A percentile compares a stretch with the other conserved stretches of the same genome.
phyloP scores from a whole-genome alignment of 1,284 basidiomycete genomes.

The Kwoniella shivajii region DNA sequence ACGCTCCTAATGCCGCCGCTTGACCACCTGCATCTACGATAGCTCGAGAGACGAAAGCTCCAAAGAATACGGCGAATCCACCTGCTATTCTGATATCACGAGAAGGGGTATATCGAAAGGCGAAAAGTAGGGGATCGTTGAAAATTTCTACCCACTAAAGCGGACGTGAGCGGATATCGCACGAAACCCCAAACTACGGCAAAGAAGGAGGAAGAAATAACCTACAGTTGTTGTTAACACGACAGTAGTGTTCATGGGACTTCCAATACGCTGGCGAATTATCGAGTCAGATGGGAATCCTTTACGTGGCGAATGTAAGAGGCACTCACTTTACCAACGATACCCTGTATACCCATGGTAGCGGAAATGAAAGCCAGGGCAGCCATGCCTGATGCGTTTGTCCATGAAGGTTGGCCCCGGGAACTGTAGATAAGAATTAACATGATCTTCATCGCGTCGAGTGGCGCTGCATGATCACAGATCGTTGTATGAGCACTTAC shows the following conservation, averaged over 20 bases:
- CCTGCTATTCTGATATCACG: conserved; percentile 75
- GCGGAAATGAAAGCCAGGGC: conserved; percentile 74
- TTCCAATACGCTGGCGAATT: conserved; percentile 59
- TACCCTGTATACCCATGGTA: conserved; percentile 73
- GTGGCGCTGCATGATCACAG: too few species aligned
- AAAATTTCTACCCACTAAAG: conserved; percentile 74
- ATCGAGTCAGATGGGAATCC: too few species aligned
- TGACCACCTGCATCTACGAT: conserved; percentile 56
- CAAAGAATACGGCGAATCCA: conserved; percentile 69
- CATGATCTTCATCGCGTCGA: not conserved
- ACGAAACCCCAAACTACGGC: too few species aligned
- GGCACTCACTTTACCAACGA: conserved; percentile 66
- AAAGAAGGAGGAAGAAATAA: not conserved
- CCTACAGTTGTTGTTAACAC: conserved; percentile 66
- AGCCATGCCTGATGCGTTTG: conserved; percentile 65
- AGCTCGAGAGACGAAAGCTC: conserved; percentile 70
- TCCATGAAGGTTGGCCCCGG: conserved; percentile 70
- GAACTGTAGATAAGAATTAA: conserved; percentile 22
- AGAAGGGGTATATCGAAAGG: conserved; percentile 57
- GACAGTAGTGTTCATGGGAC: conserved; percentile 65
- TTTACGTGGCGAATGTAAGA: not conserved
- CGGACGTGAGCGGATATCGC: not conserved
- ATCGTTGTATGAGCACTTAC: conserved; percentile 56
- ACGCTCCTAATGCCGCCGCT: conserved; percentile 67
- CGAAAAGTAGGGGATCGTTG: conserved; percentile 73